These are phyloP conservation scores for Aspergillus awamori DNA, from an alignment of 2,329 filamentous ascomycete species.

Conservation along the genomic window DNA sequence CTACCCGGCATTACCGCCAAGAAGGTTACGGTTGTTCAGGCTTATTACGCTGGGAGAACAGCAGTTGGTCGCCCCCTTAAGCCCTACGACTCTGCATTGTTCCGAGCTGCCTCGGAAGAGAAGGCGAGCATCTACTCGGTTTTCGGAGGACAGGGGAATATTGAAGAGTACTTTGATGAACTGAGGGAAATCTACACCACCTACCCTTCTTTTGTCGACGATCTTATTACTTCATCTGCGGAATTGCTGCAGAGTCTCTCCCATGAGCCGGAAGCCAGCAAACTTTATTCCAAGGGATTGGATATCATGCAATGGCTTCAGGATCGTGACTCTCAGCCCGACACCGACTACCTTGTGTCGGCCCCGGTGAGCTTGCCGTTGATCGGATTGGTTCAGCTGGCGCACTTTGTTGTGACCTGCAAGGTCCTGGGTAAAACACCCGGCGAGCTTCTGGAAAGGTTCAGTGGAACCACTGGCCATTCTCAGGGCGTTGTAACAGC, in stretches of 20 bases:
- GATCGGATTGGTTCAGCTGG: slow-evolving; percentile 93
- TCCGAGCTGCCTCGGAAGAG: slow-evolving; percentile 82
- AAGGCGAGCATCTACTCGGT: slow-evolving; percentile 88
- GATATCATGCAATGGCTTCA: slow-evolving; percentile 94
- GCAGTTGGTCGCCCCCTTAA: slow-evolving; percentile 85
- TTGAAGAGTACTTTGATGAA: slow-evolving; percentile 99
- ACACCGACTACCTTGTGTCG: slow-evolving; percentile 91
- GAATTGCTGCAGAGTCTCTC: slow-evolving; percentile 85
- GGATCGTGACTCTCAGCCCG: slow-evolving; percentile 84
- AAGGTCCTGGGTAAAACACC: slow-evolving; percentile 87
- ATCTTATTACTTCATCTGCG: slow-evolving; percentile 78
- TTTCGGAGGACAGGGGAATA: slow-evolving; percentile 96
- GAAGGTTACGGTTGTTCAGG: slow-evolving; percentile 84
- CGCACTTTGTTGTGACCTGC: slow-evolving; percentile 93
- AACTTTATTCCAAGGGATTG: slow-evolving; percentile 95
- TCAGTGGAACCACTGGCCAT: slow-evolving; percentile 90
- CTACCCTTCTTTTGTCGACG: slow-evolving; percentile 87
- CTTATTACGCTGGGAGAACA: slow-evolving; percentile 87
- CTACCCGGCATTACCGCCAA: slow-evolving; percentile 90
- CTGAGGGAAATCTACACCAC: slow-evolving; percentile 87
- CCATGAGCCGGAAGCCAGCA: slow-evolving; percentile 81
- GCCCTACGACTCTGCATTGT: slow-evolving; percentile 88
- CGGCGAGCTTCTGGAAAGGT: slow-evolving; percentile 79
- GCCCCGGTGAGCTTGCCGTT: slow-evolving; percentile 94
- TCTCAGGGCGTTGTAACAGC: slow-evolving; percentile 96